Conservation (phyloP, 768 basidiomycete genomes). For the Termitomyces sp. region DNA sequence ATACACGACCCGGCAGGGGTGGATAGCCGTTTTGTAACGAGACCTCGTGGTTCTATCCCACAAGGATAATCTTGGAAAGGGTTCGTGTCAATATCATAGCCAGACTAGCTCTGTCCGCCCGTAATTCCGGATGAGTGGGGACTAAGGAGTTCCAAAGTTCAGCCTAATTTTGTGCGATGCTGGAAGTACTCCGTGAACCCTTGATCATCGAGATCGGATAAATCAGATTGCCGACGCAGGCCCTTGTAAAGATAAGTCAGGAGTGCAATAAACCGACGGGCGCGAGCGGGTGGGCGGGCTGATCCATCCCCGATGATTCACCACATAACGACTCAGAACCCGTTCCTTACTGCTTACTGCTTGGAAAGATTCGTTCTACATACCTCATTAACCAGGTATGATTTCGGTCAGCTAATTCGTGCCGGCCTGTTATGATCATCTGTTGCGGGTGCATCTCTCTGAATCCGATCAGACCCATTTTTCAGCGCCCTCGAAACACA, state of each 20-base stretch:
- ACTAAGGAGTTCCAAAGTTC: neutral
- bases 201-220: neutral
- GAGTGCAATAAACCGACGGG: too few relatives aligned
- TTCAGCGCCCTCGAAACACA: neutral
- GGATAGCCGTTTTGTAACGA: conserved; percentile 1
- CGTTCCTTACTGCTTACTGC: too few relatives aligned
- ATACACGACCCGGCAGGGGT: conserved; percentile 7
- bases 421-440: too few relatives aligned
- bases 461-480: neutral
- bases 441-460: neutral
- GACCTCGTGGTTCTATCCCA: conserved; percentile 11
- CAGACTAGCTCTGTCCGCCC: neutral
- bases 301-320: neutral
- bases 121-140: too few relatives aligned
- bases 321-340: neutral
- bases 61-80: neutral
- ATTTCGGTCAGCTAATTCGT: neutral
- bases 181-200: neutral
- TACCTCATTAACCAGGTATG: neutral
- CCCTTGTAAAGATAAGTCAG: neutral
- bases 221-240: neutral
- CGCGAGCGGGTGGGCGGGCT: too few relatives aligned
- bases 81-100: neutral
- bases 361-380: neutral
- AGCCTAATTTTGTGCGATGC: neutral